Percentiles rank a stretch among this genome's conserved stretches.
Conservation (phyloP, 345 rosid genomes). For the Cardamine resedifolia region DNA sequence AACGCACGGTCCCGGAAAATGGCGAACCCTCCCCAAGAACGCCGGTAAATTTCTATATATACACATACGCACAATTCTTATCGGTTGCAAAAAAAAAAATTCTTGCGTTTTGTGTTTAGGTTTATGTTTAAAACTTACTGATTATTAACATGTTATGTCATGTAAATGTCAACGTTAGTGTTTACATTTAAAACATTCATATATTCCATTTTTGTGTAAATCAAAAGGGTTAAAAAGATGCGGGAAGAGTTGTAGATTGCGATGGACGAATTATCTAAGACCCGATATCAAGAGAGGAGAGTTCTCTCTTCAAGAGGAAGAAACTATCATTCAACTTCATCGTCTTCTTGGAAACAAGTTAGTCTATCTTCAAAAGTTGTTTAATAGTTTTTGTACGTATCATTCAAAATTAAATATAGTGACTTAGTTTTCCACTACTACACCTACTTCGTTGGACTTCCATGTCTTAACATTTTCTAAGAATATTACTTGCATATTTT, state of each 20-base stretch:
- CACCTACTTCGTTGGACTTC: conserved; percentile 41
- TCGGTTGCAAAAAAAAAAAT: neutral
- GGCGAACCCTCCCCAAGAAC: conserved; percentile 78
- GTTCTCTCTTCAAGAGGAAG: conserved; percentile 41
- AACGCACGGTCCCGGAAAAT: conserved; percentile 74
- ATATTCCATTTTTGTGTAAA: neutral
- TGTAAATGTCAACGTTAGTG: conserved; percentile 1
- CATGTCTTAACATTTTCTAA: conserved; percentile 15
- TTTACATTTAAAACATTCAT: neutral
- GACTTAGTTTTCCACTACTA: conserved; percentile 39
- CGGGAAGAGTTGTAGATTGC: conserved; percentile 42
- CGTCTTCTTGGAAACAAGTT: conserved; percentile 45
- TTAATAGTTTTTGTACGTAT: neutral
- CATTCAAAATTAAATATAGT: conserved; percentile 13
- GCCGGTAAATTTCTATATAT: conserved; percentile 52
- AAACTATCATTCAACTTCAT: conserved; percentile 40
- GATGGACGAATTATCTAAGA: conserved; percentile 44
- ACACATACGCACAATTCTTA: neutral
- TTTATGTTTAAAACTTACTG: neutral
- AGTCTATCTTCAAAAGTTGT: neutral
- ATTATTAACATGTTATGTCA: neutral
- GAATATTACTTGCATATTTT: conserved; percentile 22
- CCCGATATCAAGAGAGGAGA: conserved; percentile 44
- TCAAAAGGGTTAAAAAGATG: conserved; percentile 38
- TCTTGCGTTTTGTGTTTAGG: neutral